phyloP scores from a whole-genome alignment of 2,329 filamentous ascomycete species.

The Endoconidiophora polonica region DNA sequence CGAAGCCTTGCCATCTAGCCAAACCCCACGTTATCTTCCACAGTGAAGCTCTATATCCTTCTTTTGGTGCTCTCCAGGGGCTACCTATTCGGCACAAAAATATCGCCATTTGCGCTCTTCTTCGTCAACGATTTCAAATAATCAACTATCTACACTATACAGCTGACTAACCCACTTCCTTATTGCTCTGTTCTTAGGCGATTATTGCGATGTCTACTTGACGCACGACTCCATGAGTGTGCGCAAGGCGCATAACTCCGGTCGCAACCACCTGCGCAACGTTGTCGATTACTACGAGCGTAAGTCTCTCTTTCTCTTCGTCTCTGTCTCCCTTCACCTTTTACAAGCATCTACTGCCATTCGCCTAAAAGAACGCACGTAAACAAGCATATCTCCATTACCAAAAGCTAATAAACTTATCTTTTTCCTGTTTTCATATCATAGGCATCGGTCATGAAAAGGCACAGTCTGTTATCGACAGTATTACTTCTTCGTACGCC shows the following conservation, averaged over 20 bases:
- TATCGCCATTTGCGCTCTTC: too few species aligned
- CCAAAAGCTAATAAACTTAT: neutral
- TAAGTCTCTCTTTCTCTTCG: conserved; percentile 24
- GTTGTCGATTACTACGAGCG: conserved; percentile 98
- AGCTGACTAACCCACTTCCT: too few species aligned
- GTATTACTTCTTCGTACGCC: conserved; percentile 88
- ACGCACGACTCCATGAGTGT: conserved; percentile 99
- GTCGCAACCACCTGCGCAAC: conserved; percentile 91
- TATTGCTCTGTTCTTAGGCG: conserved; percentile 30
- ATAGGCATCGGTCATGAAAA: conserved; percentile 95
- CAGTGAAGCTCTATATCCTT: too few species aligned
- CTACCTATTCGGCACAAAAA: too few species aligned
- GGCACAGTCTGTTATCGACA: conserved; percentile 95
- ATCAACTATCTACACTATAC: too few species aligned
- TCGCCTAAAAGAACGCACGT: too few species aligned
- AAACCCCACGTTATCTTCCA: too few species aligned
- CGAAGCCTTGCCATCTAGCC: too few species aligned
- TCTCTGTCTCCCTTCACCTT: neutral
- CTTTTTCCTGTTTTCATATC: neutral
- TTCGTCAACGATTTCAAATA: too few species aligned
- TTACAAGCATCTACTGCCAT: too few species aligned
- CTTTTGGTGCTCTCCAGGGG: too few species aligned
- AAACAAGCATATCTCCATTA: neutral
- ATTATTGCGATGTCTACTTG: conserved; percentile 99
- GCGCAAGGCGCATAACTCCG: conserved; percentile 94